phyloP scores from a whole-genome alignment of 352 stramenopile species.

The Globisporangium okanoganense region DNA sequence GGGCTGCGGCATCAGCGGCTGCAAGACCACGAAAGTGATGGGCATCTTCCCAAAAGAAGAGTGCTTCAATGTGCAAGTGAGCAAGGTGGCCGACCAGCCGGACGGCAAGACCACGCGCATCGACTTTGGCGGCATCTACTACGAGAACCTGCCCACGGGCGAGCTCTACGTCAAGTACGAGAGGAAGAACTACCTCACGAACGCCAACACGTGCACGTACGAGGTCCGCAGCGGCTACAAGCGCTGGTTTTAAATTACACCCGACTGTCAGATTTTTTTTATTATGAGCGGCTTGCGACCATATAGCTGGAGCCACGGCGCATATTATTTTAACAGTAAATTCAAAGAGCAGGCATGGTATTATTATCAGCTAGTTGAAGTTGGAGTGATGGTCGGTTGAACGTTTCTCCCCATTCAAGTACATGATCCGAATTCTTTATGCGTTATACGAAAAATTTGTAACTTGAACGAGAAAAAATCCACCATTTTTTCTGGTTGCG shows the following conservation, averaged over 20 bases:
- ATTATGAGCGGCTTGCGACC: background rate
- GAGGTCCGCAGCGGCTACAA: slow-evolving; percentile 52
- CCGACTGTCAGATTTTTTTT: background rate
- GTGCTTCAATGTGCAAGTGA: slow-evolving; percentile 40
- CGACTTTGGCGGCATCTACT: slow-evolving; percentile 58
- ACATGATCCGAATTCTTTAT: background rate
- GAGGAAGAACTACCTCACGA: slow-evolving; percentile 44
- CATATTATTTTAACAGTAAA: too few relatives aligned
- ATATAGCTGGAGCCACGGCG: background rate
- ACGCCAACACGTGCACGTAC: slow-evolving; percentile 39
- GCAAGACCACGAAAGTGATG: slow-evolving; percentile 26
- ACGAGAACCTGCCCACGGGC: slow-evolving; percentile 42
- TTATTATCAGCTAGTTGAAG: slow-evolving; percentile 5
- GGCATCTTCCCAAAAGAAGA: slow-evolving; percentile 35
- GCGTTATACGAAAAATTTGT: background rate
- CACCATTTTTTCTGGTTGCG: background rate
- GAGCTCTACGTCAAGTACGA: slow-evolving; percentile 60
- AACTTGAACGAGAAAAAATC: slow-evolving; percentile 1
- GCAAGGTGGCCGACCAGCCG: slow-evolving; percentile 28
- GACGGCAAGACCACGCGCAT: slow-evolving; percentile 33
- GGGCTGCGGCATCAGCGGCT: slow-evolving; percentile 42
- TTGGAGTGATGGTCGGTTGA: slow-evolving; percentile 6
- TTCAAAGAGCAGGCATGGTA: too few relatives aligned
- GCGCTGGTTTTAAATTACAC: slow-evolving; percentile 45
- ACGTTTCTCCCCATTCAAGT: background rate